A percentile compares a stretch with the other conserved stretches of the same genome.
These are phyloP conservation scores for Arabidopsis arenosa DNA, from an alignment of 345 rosid genomes.

Conservation along the genomic window DNA sequence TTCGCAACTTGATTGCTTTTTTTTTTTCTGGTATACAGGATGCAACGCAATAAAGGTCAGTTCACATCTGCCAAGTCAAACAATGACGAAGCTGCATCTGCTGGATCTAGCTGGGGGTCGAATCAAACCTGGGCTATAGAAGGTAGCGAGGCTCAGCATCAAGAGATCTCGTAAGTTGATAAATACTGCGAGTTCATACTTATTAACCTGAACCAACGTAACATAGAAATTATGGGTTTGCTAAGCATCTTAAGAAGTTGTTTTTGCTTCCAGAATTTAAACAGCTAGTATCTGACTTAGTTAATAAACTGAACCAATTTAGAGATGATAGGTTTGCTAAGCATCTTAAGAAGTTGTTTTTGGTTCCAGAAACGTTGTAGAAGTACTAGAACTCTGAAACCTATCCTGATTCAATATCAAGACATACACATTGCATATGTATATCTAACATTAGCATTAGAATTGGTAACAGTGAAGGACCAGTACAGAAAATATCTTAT, in stretches of 20 bases:
- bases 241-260: constrained; percentile 16
- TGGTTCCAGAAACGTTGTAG: constrained; percentile 12
- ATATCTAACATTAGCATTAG: background rate
- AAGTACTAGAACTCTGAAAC: background rate
- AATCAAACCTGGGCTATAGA: constrained; percentile 56
- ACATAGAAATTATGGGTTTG: constrained; percentile 3
- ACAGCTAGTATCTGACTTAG: background rate
- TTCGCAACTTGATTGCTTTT: constrained; percentile 25
- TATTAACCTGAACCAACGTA: constrained; percentile 15
- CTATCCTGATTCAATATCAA: background rate
- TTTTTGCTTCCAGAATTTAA: background rate
- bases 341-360: constrained; percentile 1
- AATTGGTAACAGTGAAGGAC: background rate
- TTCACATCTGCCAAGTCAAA: constrained; percentile 65
- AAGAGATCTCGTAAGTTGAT: constrained; percentile 56
- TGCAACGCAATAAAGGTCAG: constrained; percentile 73
- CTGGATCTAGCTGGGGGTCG: constrained; percentile 58
- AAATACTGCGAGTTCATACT: background rate
- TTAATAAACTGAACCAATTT: constrained; percentile 16
- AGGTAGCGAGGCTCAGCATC: constrained; percentile 56
- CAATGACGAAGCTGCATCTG: constrained; percentile 63
- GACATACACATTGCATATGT: background rate
- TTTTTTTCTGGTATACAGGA: constrained; percentile 46
- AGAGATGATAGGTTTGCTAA: constrained; percentile 22
- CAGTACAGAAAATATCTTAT: background rate